phyloP scores from a whole-genome alignment of 768 basidiomycete genomes.

The Boletus rubropictus region DNA sequence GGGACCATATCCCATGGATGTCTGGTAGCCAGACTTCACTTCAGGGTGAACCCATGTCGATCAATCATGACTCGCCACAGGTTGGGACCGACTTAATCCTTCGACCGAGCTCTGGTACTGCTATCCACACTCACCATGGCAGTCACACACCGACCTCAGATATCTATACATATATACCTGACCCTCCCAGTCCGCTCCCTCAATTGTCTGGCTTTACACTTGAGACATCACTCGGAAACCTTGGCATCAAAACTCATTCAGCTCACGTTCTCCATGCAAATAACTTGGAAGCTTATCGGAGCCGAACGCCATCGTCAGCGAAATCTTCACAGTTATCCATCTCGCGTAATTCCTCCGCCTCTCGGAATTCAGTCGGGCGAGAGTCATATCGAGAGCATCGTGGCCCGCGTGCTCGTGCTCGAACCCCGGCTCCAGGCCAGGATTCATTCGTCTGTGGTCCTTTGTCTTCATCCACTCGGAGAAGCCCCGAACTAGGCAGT shows the following conservation, averaged over 20 bases:
- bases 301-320: constrained; percentile 6
- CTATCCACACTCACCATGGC: neutral
- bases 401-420: constrained; percentile 12
- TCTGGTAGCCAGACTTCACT: constrained; percentile 11
- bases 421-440: constrained; percentile 4
- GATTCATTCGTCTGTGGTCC: neutral
- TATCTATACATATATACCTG: neutral
- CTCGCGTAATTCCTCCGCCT: constrained; percentile 13
- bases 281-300: constrained; percentile 1
- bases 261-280: neutral
- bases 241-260: neutral
- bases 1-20: constrained; percentile 1
- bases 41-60: constrained; percentile 12
- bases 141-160: neutral
- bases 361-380: constrained; percentile 18
- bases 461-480: neutral
- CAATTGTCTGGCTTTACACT: neutral
- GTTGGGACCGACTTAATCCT: neutral
- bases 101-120: neutral
- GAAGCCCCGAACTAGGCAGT: neutral
- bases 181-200: neutral
- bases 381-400: constrained; percentile 19
- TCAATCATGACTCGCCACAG: neutral
- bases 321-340: constrained; percentile 13
- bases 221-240: neutral